Conservation (phyloP, 2,329 filamentous ascomycete species). For the Colletotrichum camelliae region DNA sequence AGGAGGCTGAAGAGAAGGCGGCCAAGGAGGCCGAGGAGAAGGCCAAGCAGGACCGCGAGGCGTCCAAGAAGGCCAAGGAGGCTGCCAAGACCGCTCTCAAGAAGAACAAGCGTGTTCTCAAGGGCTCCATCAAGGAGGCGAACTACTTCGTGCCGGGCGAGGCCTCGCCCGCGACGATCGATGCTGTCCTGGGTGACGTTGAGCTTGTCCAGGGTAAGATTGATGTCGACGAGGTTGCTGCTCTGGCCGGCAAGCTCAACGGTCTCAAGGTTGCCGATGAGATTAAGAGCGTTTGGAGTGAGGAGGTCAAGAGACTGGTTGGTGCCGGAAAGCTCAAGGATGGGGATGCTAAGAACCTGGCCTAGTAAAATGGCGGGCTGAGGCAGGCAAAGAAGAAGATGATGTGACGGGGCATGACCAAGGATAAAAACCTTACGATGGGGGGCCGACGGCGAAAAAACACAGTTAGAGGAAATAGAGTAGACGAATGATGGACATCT, state of each 20-base stretch:
- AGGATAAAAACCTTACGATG: neutral
- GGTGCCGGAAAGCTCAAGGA: slow-evolving; percentile 86
- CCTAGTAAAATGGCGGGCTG: slow-evolving; percentile 29
- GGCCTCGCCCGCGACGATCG: slow-evolving; percentile 77
- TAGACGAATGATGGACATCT: neutral
- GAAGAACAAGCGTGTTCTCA: slow-evolving; percentile 99
- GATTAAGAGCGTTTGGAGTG: slow-evolving; percentile 84
- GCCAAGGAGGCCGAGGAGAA: slow-evolving; percentile 85
- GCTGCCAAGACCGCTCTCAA: slow-evolving; percentile 98
- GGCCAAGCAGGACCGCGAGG: slow-evolving; percentile 83
- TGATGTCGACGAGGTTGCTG: slow-evolving; percentile 88
- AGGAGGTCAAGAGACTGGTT: slow-evolving; percentile 79
- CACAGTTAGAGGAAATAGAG: neutral
- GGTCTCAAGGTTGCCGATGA: slow-evolving; percentile 79
- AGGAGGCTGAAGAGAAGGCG: slow-evolving; percentile 81
- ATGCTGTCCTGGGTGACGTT: slow-evolving; percentile 82
- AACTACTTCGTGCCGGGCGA: slow-evolving; percentile 90
- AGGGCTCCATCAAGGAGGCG: slow-evolving; percentile 92
- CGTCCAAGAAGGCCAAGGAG: slow-evolving; percentile 95
- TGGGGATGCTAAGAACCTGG: slow-evolving; percentile 75
- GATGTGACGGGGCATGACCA: neutral
- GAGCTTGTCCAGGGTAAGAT: slow-evolving; percentile 88
- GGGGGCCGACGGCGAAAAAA: neutral
- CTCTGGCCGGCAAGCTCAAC: slow-evolving; percentile 80
- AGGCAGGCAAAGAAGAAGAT: neutral